phyloP scores from a whole-genome alignment of 1,284 basidiomycete genomes.

The Leccinum griseonigrum region DNA sequence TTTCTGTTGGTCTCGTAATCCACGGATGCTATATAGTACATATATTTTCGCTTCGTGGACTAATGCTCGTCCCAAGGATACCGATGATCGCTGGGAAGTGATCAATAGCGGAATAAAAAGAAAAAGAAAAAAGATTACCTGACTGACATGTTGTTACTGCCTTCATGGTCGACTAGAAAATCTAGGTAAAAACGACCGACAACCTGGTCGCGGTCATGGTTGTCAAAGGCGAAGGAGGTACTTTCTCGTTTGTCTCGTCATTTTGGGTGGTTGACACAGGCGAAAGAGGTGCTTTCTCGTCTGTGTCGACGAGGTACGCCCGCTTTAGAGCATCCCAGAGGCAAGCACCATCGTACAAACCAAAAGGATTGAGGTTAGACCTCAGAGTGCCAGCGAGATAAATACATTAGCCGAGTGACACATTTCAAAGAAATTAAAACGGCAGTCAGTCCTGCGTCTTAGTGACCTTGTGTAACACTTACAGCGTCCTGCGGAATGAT shows the following conservation, averaged over 20 bases:
- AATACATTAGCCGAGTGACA: slow-evolving; percentile 4
- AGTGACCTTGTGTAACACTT: slow-evolving; percentile 26
- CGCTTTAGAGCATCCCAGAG: slow-evolving; percentile 84
- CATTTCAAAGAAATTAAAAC: slow-evolving; percentile 22
- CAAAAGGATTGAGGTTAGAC: slow-evolving; percentile 82
- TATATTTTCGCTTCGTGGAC: slow-evolving; percentile 71
- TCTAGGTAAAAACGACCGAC: slow-evolving; percentile 69
- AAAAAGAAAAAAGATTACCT: slow-evolving; percentile 9
- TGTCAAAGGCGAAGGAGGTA: neutral
- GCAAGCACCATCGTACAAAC: slow-evolving; percentile 66
- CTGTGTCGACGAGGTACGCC: slow-evolving; percentile 62
- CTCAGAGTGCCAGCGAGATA: slow-evolving; percentile 73
- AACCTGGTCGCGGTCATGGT: neutral
- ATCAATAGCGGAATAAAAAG: neutral
- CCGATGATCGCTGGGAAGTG: slow-evolving; percentile 61
- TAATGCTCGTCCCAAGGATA: slow-evolving; percentile 79
- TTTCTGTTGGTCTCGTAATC: slow-evolving; percentile 83
- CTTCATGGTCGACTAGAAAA: slow-evolving; percentile 82
- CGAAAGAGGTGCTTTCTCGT: slow-evolving; percentile 20
- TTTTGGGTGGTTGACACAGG: neutral
- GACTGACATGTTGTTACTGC: slow-evolving; percentile 67
- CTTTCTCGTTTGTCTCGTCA: neutral
- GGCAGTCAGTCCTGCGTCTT: neutral
- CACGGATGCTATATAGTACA: slow-evolving; percentile 52
- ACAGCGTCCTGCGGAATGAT: slow-evolving; percentile 92